These are phyloP conservation scores for Hyaloscypha hepaticicola DNA, from an alignment of 495 filamentous ascomycete species.

Conservation along the genomic window DNA sequence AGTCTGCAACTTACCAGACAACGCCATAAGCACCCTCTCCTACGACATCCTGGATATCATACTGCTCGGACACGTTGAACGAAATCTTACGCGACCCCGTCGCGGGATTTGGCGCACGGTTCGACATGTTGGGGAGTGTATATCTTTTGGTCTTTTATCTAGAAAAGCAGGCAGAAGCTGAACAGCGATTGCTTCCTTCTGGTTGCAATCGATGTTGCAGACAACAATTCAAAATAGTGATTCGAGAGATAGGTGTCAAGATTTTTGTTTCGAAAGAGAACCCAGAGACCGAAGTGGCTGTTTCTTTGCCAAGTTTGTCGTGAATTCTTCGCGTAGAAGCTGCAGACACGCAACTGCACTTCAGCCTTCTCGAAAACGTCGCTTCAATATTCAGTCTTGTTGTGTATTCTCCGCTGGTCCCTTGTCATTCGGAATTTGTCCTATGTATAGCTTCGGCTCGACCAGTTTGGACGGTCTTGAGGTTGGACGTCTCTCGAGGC, in stretches of 20 bases:
- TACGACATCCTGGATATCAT: constrained; percentile 99
- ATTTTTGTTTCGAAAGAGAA: not conserved
- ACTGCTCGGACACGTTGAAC: constrained; percentile 99
- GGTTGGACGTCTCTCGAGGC: not conserved
- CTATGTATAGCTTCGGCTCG: not conserved
- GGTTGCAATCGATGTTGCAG: not conserved
- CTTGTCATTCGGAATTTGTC: not conserved
- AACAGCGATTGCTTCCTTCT: not conserved
- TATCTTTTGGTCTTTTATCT: not conserved
- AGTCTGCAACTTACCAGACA: constrained; percentile 71
- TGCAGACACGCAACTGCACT: not conserved
- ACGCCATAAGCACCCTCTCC: constrained; percentile 99
- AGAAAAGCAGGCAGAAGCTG: not conserved
- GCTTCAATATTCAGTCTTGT: not conserved
- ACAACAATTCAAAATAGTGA: not conserved
- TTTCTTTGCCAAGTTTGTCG: constrained; percentile 8
- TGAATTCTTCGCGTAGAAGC: not conserved
- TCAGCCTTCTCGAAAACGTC: not conserved
- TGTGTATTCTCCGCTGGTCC: not conserved
- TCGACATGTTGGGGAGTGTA: constrained; percentile 13
- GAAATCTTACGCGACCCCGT: constrained; percentile 90
- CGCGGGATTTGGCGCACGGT: constrained; percentile 44
- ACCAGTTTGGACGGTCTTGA: not conserved
- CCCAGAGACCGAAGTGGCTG: not conserved
- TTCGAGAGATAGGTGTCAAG: not conserved